Evolutionary conservation across 208 protist species (phyloP), one percentile per base, ranked within the genome.

Genomic region (Crithidia mellificae): DNA sequence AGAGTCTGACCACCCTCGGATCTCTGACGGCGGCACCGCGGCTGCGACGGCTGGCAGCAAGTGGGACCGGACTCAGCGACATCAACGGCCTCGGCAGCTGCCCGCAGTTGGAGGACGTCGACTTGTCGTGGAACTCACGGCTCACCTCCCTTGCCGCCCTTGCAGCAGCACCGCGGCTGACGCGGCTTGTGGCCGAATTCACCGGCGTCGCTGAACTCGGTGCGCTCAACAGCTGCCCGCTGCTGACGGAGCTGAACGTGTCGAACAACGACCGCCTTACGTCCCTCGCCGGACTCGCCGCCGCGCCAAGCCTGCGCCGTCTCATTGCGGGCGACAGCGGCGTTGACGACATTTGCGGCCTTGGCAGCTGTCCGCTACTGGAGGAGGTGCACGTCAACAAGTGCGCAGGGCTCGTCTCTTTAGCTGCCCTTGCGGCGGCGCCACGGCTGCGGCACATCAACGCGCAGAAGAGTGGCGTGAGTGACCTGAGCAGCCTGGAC

Each of bases 381-480:
- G 50, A 55, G 50, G 50, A 24, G 12, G 50, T 55, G 50, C 24
- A 55, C 50, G 6, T 55, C 17, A 55, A 38, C 50, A 55, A 55
- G 50, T 55, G 50, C 50, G 50, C 8, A 24, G 14, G 50, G 12
- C 50, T 55, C 9, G 9, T 29, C 50, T 55, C 50, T 6, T 20
- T 55, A 3, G 22, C 50, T 19, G 22, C 50, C 27, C 50, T 55
- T 14, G 50, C 50, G 3, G 50, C 20, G 50, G 50, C 50, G 17
- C 50, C 50, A 29, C 50, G 50, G 29, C 50, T 55, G 50, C 15
- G 24, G 27, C 50, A 38, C 50, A 55, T 55, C 29, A 29, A 55
- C 50, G 50, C 50, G 11, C 50, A 55, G 50, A 55, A 55, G 29
- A 55, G 50, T n/a, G 50, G 50, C 50, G 50, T 55, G 27, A 55